Conservation (phyloP, 371 early-diverging fungal genomes). For the Rhizopus arrhizus region DNA sequence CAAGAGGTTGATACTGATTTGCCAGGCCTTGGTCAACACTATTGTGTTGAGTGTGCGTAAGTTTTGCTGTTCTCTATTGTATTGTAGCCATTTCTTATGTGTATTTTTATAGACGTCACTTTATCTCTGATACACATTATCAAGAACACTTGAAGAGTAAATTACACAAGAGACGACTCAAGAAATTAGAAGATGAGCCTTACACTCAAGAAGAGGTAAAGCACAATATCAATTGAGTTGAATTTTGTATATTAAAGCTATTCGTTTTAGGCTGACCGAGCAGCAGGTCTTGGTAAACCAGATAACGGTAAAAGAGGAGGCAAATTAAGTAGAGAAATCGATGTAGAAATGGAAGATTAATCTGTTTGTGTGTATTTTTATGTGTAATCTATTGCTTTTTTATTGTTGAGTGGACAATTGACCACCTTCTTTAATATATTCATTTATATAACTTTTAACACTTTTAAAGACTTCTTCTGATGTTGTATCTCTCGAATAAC, state of each 20-base stretch:
- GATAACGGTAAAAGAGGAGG: constrained; percentile 55
- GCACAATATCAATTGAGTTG: not conserved
- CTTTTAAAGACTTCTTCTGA: constrained; percentile 57
- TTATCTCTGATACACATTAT: constrained; percentile 42
- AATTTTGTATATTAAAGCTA: not conserved
- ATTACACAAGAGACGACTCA: constrained; percentile 65
- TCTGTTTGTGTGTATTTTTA: not conserved
- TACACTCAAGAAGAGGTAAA: constrained; percentile 89
- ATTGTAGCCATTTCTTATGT: not conserved
- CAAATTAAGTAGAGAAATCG: constrained; percentile 27
- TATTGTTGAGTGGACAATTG: constrained; percentile 22
- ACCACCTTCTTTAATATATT: constrained; percentile 43
- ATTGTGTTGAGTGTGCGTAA: constrained; percentile 85
- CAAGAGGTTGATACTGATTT: constrained; percentile 80
- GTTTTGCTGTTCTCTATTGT: constrained; percentile 21
- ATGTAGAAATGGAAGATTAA: constrained; percentile 45
- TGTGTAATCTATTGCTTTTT: constrained; percentile 6
- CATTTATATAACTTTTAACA: constrained; percentile 56
- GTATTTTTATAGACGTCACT: constrained; percentile 44
- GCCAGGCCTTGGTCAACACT: constrained; percentile 87
- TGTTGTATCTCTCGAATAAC: constrained; percentile 77
- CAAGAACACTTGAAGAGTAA: constrained; percentile 51
- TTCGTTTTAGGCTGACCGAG: constrained; percentile 47
- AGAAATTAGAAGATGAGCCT: constrained; percentile 75
- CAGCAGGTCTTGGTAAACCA: constrained; percentile 46